Conservation (phyloP, 352 stramenopile species). For the Globisporangium solare region DNA sequence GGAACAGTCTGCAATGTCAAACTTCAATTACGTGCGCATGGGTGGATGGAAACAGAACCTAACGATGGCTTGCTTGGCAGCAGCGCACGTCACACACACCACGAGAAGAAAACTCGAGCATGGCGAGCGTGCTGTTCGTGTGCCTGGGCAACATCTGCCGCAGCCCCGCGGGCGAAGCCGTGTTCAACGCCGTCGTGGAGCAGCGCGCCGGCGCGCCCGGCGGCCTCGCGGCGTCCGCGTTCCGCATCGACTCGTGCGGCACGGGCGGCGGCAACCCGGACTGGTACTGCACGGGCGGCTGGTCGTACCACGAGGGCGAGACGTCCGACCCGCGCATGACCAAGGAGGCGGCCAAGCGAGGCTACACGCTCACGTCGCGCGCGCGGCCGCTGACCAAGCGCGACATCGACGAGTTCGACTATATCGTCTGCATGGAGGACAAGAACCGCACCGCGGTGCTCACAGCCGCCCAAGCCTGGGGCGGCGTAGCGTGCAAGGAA, state of each 20-base stretch:
- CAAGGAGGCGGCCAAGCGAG: slow-evolving; percentile 79
- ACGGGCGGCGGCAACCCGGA: slow-evolving; percentile 75
- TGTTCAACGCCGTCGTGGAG: slow-evolving; percentile 80
- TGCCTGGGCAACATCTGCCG: slow-evolving; percentile 90
- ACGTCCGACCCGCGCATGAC: slow-evolving; percentile 76
- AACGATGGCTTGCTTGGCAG: not conserved
- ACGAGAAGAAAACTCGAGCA: slow-evolving; percentile 8
- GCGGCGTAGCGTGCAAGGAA: slow-evolving; percentile 42
- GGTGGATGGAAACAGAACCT: no score
- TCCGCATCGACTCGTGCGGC: slow-evolving; percentile 81
- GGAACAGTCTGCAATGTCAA: no score
- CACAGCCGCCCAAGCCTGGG: slow-evolving; percentile 78
- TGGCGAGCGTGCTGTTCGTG: slow-evolving; percentile 83
- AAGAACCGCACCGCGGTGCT: slow-evolving; percentile 81
- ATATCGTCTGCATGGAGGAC: slow-evolving; percentile 89
- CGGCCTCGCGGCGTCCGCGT: slow-evolving; percentile 19
- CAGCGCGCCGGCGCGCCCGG: slow-evolving; percentile 17
- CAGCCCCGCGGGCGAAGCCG: slow-evolving; percentile 71
- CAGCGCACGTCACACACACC: not conserved
- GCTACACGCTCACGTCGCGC: slow-evolving; percentile 73
- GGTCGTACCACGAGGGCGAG: slow-evolving; percentile 88
- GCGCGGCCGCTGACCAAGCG: slow-evolving; percentile 63
- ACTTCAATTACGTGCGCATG: no score
- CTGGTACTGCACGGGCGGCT: slow-evolving; percentile 76
- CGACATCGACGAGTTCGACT: slow-evolving; percentile 82